These are phyloP conservation scores for Protea cynaroides DNA, from an alignment of 164 flowering plant genomes.

Conservation along the genomic window DNA sequence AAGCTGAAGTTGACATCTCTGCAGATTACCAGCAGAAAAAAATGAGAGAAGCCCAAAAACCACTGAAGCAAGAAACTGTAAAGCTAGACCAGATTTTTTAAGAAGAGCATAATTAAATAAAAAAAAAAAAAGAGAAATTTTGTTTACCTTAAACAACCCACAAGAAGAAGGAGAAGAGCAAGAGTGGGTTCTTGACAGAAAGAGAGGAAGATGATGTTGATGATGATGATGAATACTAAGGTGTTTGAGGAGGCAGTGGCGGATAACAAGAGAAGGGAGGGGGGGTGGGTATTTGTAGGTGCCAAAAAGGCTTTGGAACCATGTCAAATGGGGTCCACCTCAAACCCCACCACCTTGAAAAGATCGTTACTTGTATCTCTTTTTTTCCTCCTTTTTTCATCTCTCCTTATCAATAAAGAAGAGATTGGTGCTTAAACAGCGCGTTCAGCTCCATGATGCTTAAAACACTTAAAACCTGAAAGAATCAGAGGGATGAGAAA, in stretches of 20 bases:
- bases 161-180: neutral
- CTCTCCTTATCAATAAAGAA: too few species aligned
- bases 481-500: neutral
- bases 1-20: conserved; percentile 27
- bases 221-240: conserved; percentile 5
- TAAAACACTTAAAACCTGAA: too few species aligned
- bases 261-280: conserved; percentile 21
- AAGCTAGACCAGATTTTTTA: neutral
- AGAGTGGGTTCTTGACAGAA: neutral
- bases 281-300: conserved; percentile 35
- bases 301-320: conserved; percentile 24
- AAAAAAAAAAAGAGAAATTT: neutral
- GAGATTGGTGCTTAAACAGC: neutral
- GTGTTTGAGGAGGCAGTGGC: conserved; percentile 14
- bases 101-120: neutral
- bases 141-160: conserved; percentile 7
- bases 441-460: too few species aligned
- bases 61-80: neutral
- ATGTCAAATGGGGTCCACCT: conserved; percentile 31
- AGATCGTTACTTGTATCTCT: conserved; percentile 1
- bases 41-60: neutral
- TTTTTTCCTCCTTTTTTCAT: neutral
- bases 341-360: conserved; percentile 7
- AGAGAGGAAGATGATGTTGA: neutral
- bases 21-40: too few species aligned